Conservation (phyloP, 2,329 filamentous ascomycete genomes). For the Aspergillus spinulosporus region DNA sequence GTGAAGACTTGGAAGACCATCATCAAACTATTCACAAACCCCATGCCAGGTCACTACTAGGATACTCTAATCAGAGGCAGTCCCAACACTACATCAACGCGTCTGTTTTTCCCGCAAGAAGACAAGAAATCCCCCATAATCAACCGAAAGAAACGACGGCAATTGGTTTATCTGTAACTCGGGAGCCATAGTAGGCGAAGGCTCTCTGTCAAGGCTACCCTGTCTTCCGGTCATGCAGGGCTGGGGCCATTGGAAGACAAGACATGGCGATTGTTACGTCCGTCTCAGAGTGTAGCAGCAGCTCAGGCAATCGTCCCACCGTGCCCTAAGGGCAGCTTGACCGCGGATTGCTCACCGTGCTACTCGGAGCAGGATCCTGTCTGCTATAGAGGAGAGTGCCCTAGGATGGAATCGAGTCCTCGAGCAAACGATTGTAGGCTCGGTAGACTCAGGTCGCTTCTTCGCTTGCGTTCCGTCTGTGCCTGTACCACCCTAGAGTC, state of each 20-base stretch:
- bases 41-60: background rate
- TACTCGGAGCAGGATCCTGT: background rate
- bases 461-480: background rate
- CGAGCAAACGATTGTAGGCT: background rate
- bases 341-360: background rate
- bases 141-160: background rate
- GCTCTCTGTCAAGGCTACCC: background rate
- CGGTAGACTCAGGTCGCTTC: background rate
- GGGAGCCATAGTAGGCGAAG: background rate
- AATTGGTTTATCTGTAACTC: background rate
- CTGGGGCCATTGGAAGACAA: background rate
- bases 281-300: slow-evolving; percentile 1
- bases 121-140: background rate
- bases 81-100: no score
- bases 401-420: background rate
- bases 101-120: background rate
- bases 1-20: background rate
- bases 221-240: slow-evolving; percentile 3
- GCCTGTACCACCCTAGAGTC: background rate
- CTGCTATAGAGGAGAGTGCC: background rate
- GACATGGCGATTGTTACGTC: background rate
- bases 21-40: background rate
- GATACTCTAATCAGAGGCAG: background rate
- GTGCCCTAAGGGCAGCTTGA: background rate
- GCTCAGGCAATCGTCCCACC: slow-evolving; percentile 2